Percentiles rank a stretch among this genome's conserved stretches.
These are phyloP conservation scores for Vickermania ingenoplastis DNA, from an alignment of 208 protist genomes.

Conservation along the genomic window DNA sequence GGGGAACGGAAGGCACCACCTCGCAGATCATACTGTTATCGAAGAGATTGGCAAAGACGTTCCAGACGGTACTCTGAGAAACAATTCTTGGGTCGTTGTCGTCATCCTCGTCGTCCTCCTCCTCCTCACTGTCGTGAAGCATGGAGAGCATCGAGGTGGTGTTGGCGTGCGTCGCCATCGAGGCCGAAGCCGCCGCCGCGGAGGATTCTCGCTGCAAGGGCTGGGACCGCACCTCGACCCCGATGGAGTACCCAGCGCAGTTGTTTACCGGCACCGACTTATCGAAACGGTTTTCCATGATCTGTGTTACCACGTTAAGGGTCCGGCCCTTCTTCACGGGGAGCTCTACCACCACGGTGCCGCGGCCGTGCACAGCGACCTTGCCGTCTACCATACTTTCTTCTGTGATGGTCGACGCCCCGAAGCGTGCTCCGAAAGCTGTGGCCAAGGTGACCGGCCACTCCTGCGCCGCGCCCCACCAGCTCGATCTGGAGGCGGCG, in stretches of 20 bases:
- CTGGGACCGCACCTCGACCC: conserved; percentile 23
- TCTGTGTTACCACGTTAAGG: conserved; percentile 34
- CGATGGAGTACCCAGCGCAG: conserved; percentile 32
- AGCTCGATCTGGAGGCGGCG: too few species aligned
- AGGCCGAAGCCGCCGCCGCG: not conserved
- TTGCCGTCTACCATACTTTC: too few species aligned
- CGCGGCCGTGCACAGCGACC: too few species aligned
- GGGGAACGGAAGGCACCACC: conserved; percentile 31
- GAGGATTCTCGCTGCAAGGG: not conserved
- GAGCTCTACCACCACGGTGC: conserved; percentile 34
- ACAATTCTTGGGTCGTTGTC: too few species aligned
- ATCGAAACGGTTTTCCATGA: conserved; percentile 36
- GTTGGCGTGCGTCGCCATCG: conserved; percentile 1
- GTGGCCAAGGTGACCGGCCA: too few species aligned
- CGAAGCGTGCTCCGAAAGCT: too few species aligned
- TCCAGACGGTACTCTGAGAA: conserved; percentile 50
- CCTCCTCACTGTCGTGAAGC: not conserved
- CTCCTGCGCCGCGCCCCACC: too few species aligned
- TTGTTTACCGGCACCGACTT: conserved; percentile 15
- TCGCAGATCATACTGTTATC: conserved; percentile 58
- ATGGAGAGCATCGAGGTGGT: not conserved
- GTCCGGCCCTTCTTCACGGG: conserved; percentile 14
- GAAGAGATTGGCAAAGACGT: conserved; percentile 35
- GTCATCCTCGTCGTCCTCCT: not conserved
- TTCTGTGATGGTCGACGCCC: too few species aligned